Conservation (phyloP, 1,139 yeast genomes). For the Pichia sp. region DNA sequence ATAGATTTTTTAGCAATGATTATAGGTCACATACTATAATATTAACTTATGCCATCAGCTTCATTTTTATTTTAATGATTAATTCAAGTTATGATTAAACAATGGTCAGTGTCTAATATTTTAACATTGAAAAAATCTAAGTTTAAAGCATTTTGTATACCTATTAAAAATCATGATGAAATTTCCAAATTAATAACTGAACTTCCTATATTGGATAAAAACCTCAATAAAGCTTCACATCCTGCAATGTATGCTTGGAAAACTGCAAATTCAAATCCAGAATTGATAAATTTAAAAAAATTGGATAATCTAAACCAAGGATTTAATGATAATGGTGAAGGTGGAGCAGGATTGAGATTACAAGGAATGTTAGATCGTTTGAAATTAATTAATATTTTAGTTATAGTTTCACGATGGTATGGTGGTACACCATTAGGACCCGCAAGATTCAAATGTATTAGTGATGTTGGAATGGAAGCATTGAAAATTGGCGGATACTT, state of each 20-base stretch:
- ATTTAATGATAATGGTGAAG: slow-evolving; percentile 56
- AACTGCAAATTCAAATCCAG: slow-evolving; percentile 30
- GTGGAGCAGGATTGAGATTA: slow-evolving; percentile 57
- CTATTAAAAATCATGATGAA: slow-evolving; percentile 33
- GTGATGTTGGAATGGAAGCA: slow-evolving; percentile 44
- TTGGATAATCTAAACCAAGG: slow-evolving; percentile 44
- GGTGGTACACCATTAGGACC: slow-evolving; percentile 66
- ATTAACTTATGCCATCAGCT: not conserved
- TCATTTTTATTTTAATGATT: not conserved
- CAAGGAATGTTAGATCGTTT: slow-evolving; percentile 44
- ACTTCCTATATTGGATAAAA: slow-evolving; percentile 37
- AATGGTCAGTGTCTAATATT: slow-evolving; percentile 34
- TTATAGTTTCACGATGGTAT: slow-evolving; percentile 68
- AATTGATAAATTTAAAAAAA: slow-evolving; percentile 13
- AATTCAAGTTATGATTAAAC: not conserved
- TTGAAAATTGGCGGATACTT: slow-evolving; percentile 25
- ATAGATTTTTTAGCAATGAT: too few species aligned
- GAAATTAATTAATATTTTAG: slow-evolving; percentile 44
- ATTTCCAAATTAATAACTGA: slow-evolving; percentile 35
- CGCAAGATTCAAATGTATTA: slow-evolving; percentile 57
- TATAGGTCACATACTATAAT: too few species aligned
- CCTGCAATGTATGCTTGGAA: slow-evolving; percentile 69
- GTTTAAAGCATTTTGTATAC: slow-evolving; percentile 53
- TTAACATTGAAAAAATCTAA: slow-evolving; percentile 46
- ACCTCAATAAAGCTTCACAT: slow-evolving; percentile 50